Evolutionary conservation across 805 yeast genomes (phyloP).

Genomic region (Wickerhamiella vanderwaltii): DNA sequence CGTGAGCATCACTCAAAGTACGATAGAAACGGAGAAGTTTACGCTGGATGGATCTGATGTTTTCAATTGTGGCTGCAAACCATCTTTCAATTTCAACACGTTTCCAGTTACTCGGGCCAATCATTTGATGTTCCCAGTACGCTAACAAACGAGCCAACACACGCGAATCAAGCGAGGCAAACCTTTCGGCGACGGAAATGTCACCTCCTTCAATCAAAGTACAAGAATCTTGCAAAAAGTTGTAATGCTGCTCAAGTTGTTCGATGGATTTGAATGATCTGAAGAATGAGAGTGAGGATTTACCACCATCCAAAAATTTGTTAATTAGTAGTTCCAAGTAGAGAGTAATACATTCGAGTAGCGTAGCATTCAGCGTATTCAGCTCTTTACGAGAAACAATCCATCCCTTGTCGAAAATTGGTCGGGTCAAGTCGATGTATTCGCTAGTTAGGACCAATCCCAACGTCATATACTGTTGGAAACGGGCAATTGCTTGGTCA

Average conservation of each 20-base stretch:
- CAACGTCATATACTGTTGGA: constrained; percentile 59
- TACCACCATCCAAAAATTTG: constrained; percentile 67
- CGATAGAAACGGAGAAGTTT: constrained; percentile 68
- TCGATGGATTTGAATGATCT: constrained; percentile 87
- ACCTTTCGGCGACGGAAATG: constrained; percentile 65
- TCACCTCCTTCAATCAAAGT: constrained; percentile 71
- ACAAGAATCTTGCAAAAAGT: constrained; percentile 63
- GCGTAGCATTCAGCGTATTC: constrained; percentile 49
- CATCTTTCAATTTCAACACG: constrained; percentile 40
- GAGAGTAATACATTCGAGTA: constrained; percentile 61
- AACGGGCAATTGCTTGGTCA: constrained; percentile 84
- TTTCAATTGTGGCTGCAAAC: constrained; percentile 31
- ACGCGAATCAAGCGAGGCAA: constrained; percentile 52
- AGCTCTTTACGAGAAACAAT: constrained; percentile 53
- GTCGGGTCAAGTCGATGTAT: constrained; percentile 40
- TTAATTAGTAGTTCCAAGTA: constrained; percentile 58
- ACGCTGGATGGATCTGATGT: constrained; percentile 46
- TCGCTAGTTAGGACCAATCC: constrained; percentile 66
- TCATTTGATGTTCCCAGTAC: constrained; percentile 60
- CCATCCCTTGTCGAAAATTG: constrained; percentile 55
- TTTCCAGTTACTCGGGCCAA: constrained; percentile 41
- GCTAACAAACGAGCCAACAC: constrained; percentile 55
- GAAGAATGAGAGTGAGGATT: constrained; percentile 40
- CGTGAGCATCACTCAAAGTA: constrained; percentile 54
- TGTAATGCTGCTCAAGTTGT: constrained; percentile 73